Percentiles rank a stretch among this genome's conserved stretches.
These are phyloP conservation scores for Huiozyma naganishii DNA, from an alignment of 805 yeast genomes.

Conservation along the genomic window DNA sequence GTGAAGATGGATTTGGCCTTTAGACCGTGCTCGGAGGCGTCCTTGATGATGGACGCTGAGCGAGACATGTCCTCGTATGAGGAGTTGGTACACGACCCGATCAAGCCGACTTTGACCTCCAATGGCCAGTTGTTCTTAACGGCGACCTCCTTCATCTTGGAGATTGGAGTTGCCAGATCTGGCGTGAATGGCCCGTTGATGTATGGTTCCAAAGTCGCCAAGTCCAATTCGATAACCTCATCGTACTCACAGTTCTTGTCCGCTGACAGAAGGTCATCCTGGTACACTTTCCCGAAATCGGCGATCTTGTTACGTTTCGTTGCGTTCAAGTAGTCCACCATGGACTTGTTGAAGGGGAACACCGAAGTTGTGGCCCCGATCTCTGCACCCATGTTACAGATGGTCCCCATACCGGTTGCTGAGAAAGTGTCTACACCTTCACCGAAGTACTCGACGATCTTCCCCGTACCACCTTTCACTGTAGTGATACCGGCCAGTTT, in stretches of 20 bases:
- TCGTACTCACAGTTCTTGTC: constrained; percentile 93
- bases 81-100: constrained; percentile 98
- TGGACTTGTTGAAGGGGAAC: constrained; percentile 91
- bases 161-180: constrained; percentile 91
- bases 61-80: constrained; percentile 98
- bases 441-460: constrained; percentile 92
- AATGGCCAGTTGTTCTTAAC: constrained; percentile 84
- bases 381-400: constrained; percentile 99
- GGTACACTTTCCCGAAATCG: constrained; percentile 63
- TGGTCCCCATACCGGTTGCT: constrained; percentile 98
- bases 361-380: constrained; percentile 97
- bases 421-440: constrained; percentile 87
- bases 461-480: constrained; percentile 97
- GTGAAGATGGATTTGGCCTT: constrained; percentile 86
- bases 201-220: constrained; percentile 85
- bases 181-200: constrained; percentile 98
- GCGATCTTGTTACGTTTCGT: constrained; percentile 82
- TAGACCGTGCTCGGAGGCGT: constrained; percentile 85
- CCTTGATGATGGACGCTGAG: constrained; percentile 83
- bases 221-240: constrained; percentile 82
- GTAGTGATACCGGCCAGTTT: constrained; percentile 89
- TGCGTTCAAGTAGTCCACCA: constrained; percentile 75
- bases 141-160: constrained; percentile 76
- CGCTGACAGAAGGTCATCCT: constrained; percentile 62
- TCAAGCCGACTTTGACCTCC: constrained; percentile 86